phyloP scores from a whole-genome alignment of 495 filamentous ascomycete genomes.

The Xylaria grammica region DNA sequence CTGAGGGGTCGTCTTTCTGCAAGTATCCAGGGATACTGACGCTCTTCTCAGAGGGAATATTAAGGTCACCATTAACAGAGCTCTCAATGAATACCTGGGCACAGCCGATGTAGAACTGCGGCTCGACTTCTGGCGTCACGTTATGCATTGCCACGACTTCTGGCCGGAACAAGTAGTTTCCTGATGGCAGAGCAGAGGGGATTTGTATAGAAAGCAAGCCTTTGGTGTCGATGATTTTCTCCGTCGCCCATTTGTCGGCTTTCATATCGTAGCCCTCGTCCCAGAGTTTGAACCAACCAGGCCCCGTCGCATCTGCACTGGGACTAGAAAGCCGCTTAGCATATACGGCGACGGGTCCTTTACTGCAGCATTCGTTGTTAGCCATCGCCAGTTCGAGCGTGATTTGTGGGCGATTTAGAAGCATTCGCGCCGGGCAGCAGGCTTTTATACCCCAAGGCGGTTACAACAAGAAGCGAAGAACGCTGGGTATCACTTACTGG shows the following conservation, averaged over 20 bases:
- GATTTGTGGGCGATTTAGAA: no score
- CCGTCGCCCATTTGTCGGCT: conserved; percentile 60
- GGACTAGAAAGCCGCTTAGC: conserved; percentile 60
- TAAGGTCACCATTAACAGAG: conserved; percentile 37
- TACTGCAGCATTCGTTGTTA: conserved; percentile 21
- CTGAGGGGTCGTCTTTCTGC: conserved; percentile 45
- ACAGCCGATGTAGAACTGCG: conserved; percentile 64
- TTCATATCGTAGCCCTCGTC: conserved; percentile 57
- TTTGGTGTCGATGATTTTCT: conserved; percentile 58
- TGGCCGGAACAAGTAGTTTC: conserved; percentile 63
- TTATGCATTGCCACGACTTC: conserved; percentile 65
- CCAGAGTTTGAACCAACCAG: conserved; percentile 72
- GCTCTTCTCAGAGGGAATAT: conserved; percentile 40
- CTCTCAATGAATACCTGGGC: conserved; percentile 62
- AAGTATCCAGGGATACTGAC: conserved; percentile 64
- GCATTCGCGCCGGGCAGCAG: no score
- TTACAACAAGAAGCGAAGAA: no score
- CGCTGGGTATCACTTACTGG: conserved; percentile 36
- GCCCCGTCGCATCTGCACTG: conserved; percentile 39
- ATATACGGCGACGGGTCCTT: conserved; percentile 66
- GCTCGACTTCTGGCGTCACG: conserved; percentile 52
- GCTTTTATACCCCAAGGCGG: no score
- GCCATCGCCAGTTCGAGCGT: conserved; percentile 14
- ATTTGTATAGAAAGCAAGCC: conserved; percentile 58
- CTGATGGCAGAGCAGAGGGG: conserved; percentile 57